Conservation (phyloP, 176 grass and related monocot genomes). For the Zoysia pacifica region DNA sequence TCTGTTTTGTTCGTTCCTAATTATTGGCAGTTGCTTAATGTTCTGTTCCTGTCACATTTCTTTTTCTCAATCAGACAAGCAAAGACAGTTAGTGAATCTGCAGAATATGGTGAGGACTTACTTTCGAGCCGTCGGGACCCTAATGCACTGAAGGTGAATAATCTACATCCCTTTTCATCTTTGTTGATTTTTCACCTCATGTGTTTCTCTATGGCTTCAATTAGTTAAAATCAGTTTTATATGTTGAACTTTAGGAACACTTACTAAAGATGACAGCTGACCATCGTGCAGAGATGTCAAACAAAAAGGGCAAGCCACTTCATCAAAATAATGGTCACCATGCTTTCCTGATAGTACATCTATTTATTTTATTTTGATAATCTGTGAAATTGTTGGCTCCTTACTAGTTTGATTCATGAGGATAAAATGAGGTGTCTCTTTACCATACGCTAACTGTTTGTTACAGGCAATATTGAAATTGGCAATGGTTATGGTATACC, state of each 20-base stretch:
- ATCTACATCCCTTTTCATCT: not conserved
- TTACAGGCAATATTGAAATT: constrained; percentile 83
- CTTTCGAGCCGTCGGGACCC: constrained; percentile 66
- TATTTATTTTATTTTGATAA: constrained; percentile 24
- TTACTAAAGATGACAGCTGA: constrained; percentile 77
- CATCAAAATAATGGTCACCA: constrained; percentile 70
- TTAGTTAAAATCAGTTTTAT: constrained; percentile 11
- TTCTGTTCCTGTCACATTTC: constrained; percentile 11
- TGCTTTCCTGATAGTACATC: constrained; percentile 25
- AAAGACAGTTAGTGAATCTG: constrained; percentile 31
- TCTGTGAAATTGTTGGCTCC: constrained; percentile 12
- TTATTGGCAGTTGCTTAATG: constrained; percentile 23
- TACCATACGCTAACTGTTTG: constrained; percentile 30
- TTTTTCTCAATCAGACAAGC: constrained; percentile 67
- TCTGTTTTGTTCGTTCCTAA: constrained; percentile 20
- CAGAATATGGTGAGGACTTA: constrained; percentile 61
- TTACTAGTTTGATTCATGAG: not conserved
- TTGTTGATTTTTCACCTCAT: not conserved
- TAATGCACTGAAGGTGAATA: constrained; percentile 73
- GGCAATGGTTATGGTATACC: constrained; percentile 99
- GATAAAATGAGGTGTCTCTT: constrained; percentile 22
- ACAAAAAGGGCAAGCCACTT: constrained; percentile 77
- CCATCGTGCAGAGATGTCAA: constrained; percentile 83
- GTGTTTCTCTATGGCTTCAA: constrained; percentile 7
- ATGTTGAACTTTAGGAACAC: constrained; percentile 65